A percentile compares a stretch with the other conserved stretches of the same genome.
Conservation (phyloP, 1,284 basidiomycete genomes). For the Psilocybe mexicana region DNA sequence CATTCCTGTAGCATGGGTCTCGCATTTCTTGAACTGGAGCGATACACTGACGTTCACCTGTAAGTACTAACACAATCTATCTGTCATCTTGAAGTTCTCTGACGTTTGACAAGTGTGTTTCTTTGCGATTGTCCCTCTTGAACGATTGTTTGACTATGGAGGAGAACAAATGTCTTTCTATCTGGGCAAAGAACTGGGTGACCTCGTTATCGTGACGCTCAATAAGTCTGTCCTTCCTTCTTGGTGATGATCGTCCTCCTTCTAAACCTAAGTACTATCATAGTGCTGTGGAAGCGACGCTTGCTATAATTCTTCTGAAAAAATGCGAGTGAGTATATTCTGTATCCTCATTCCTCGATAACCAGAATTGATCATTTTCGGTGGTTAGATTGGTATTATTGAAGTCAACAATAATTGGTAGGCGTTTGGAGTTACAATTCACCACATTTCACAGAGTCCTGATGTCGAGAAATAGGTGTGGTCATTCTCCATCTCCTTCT, state of each 20-base stretch:
- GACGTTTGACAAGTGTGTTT: slow-evolving; percentile 47
- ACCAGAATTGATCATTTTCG: neutral
- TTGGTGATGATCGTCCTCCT: neutral
- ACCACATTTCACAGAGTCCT: neutral
- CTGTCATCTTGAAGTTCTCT: neutral
- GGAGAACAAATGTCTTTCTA: slow-evolving; percentile 64
- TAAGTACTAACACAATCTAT: slow-evolving; percentile 27
- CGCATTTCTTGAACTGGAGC: slow-evolving; percentile 46
- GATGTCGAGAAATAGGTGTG: slow-evolving; percentile 42
- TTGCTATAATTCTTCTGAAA: slow-evolving; percentile 63
- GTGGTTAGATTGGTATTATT: slow-evolving; percentile 47
- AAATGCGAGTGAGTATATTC: slow-evolving; percentile 60
- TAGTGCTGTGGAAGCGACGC: slow-evolving; percentile 60
- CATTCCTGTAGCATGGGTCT: slow-evolving; percentile 64
- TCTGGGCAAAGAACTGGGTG: slow-evolving; percentile 56
- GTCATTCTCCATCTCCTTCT: slow-evolving; percentile 62
- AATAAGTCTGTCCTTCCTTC: slow-evolving; percentile 50
- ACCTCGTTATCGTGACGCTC: slow-evolving; percentile 56
- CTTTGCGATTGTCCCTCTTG: slow-evolving; percentile 57
- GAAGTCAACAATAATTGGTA: slow-evolving; percentile 61
- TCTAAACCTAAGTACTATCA: neutral
- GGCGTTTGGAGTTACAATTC: neutral
- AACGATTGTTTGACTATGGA: slow-evolving; percentile 58
- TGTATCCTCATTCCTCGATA: neutral
- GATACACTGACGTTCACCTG: slow-evolving; percentile 37